A percentile compares a stretch with the other conserved stretches of the same genome.
Conservation (phyloP, 2,329 filamentous ascomycete genomes). For the Stagonosporopsis rhizophila region DNA sequence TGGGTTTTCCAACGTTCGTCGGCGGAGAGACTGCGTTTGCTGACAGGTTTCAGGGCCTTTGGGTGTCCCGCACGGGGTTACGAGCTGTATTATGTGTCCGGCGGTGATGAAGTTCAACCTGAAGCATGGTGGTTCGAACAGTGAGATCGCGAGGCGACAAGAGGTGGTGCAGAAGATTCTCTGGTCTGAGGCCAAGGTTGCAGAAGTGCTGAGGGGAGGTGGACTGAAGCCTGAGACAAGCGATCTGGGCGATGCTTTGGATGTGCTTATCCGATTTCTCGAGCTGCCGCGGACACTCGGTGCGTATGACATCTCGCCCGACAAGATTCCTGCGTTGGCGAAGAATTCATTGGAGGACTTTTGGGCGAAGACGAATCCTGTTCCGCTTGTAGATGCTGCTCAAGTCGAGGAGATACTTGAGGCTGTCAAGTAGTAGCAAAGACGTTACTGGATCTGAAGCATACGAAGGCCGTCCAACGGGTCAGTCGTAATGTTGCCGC, state of each 20-base stretch:
- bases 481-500: background rate
- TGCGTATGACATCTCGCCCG: background rate
- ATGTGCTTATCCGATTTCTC: background rate
- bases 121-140: background rate
- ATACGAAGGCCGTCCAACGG: no score
- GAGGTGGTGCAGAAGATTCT: background rate
- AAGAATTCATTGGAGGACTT: background rate
- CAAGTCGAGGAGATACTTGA: background rate
- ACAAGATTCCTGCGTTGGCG: background rate
- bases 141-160: background rate
- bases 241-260: background rate
- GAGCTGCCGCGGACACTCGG: background rate
- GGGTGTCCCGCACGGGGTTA: conserved; percentile 4
- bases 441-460: no score
- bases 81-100: conserved; percentile 2
- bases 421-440: background rate
- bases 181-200: background rate
- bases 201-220: background rate
- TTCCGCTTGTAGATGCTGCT: background rate
- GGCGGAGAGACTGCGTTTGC: background rate
- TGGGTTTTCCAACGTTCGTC: background rate
- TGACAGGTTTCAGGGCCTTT: background rate
- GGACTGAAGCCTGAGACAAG: background rate
- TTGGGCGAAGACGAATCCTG: background rate
- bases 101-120: conserved; percentile 6